Percentiles rank a stretch among this genome's conserved stretches.
Evolutionary conservation across 1,284 basidiomycete genomes (phyloP).

Genomic region (Ceratobasidium sp.): DNA sequence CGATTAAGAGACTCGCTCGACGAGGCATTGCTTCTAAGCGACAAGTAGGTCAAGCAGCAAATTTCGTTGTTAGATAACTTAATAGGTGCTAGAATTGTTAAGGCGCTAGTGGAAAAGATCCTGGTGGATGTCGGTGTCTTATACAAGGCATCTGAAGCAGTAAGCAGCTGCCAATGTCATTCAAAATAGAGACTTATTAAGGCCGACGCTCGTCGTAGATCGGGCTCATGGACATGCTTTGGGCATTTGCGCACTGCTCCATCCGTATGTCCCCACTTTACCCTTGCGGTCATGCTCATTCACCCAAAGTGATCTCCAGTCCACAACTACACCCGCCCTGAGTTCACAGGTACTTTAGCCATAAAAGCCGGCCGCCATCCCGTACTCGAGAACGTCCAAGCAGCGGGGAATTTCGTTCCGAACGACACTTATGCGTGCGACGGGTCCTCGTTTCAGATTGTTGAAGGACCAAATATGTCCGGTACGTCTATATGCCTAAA

Average conservation of each 20-base stretch:
- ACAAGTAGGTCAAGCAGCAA: constrained; percentile 63
- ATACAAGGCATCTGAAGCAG: constrained; percentile 92
- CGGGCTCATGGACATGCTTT: constrained; percentile 86
- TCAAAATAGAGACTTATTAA: not conserved
- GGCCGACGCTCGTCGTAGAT: constrained; percentile 62
- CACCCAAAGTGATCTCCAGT: constrained; percentile 61
- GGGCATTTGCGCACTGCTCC: constrained; percentile 85
- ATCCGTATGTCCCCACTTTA: constrained; percentile 67
- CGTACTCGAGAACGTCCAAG: constrained; percentile 81
- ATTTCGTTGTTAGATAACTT: not conserved
- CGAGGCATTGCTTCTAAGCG: constrained; percentile 84
- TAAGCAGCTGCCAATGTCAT: constrained; percentile 55
- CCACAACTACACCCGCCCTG: constrained; percentile 83
- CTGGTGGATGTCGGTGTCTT: constrained; percentile 77
- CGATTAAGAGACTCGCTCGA: constrained; percentile 86
- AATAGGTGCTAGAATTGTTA: constrained; percentile 70
- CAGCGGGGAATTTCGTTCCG: constrained; percentile 76
- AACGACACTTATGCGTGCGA: constrained; percentile 91
- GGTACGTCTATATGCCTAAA: constrained; percentile 61
- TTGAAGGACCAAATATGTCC: constrained; percentile 93
- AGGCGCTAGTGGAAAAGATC: constrained; percentile 75
- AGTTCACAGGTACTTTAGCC: constrained; percentile 87
- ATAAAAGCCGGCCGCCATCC: constrained; percentile 90
- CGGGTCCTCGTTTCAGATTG: constrained; percentile 85
- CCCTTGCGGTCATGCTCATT: not conserved